phyloP scores from a whole-genome alignment of 345 rosid genomes.

The Mercurialis annua region DNA sequence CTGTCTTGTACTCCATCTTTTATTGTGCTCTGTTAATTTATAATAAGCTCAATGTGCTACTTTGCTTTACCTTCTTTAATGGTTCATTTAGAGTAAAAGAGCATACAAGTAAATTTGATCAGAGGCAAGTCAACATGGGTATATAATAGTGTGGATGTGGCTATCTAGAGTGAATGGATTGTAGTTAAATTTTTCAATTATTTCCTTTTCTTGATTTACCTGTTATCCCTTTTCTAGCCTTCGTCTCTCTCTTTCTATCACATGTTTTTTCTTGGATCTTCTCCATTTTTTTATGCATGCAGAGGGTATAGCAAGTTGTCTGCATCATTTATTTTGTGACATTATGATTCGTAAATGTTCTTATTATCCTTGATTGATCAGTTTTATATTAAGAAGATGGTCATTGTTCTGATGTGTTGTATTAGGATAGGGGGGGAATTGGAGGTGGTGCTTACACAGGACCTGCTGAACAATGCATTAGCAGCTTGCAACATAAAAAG shows the following conservation, averaged over 20 bases:
- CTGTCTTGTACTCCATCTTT: neutral
- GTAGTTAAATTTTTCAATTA: neutral
- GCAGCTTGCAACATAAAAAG: slow-evolving; percentile 22
- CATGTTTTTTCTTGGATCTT: neutral
- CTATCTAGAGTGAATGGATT: neutral
- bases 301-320: neutral
- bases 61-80: neutral
- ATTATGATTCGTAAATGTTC: neutral
- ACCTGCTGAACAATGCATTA: slow-evolving; percentile 26
- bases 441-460: slow-evolving; percentile 32
- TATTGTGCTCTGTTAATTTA: neutral
- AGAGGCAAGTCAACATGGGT: neutral
- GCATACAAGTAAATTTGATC: neutral
- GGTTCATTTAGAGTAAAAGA: neutral
- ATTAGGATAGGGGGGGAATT: slow-evolving; percentile 59
- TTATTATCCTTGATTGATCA: neutral
- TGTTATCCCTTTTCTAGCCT: neutral
- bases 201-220: neutral
- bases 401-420: slow-evolving; percentile 36
- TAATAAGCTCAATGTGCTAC: neutral
- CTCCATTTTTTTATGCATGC: neutral
- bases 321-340: slow-evolving; percentile 1
- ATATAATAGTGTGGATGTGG: neutral
- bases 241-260: neutral
- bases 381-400: neutral